Base-by-base conservation (phyloP, 176 grass and related monocot genomes). In the Urochloa ruziziensis region DNA sequence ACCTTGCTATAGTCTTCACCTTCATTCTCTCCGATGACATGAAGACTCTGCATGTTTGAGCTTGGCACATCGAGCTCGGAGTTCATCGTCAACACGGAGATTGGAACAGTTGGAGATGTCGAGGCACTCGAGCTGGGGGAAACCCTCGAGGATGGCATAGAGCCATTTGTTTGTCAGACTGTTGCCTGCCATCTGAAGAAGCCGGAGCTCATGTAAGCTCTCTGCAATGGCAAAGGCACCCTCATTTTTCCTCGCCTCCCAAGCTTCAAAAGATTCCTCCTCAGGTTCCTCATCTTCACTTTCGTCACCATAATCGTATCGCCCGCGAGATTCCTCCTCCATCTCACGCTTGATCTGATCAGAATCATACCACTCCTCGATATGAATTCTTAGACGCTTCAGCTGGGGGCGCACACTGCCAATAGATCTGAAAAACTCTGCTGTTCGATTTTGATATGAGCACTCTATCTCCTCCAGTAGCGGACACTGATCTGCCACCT, bases 211-310 rank as follows among this genome's bases (percentile, higher is more conserved):
- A 1, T 23, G 59, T 67, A 91, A 80, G 49, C 27, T 57, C 39
- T 87, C 17, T 75, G 89, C 84, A 59, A 87, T 91, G 24, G 80
- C 73, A 5, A 87, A 91, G 18, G 89, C 89, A 56, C 62, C 65
- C 43, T 49, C 21, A 87, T 84, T 86, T 71, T 83, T 65, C 52
- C 37, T 63, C 47, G 34, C 48, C 49, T 58, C 82, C 73, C 82
- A 67, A 37, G 11, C 35, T 25, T 84, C 62, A 1, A 27, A 29
- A 3, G 73, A 27, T 64, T 82, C 67, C 35, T 58, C 56, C n/a
- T 71, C 66, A 32, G 27, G 0, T 36, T 84, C 71, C 3, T 54
- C 71, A 1, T 75, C 82, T 10, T 82, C 43, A 12, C 14, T 2
- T 5, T 21, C 23, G 0, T 57, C 21, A 68, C 23, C 47, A 2